Evolutionary conservation across 257 asterid genomes (phyloP).

Genomic region (Lycium ferocissimum): DNA sequence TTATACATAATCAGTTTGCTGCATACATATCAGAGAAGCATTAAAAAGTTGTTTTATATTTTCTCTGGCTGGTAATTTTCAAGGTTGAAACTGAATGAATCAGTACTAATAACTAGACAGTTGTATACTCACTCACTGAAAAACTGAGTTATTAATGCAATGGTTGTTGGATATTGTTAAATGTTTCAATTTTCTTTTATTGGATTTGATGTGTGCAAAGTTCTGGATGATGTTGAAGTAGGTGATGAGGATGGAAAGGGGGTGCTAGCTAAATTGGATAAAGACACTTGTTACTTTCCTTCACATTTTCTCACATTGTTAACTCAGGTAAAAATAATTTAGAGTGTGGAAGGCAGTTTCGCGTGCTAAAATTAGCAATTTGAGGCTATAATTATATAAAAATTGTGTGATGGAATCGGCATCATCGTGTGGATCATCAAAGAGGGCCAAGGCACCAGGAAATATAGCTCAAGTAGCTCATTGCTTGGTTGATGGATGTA

Average conservation of each 20-base stretch:
- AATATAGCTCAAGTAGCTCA: conserved; percentile 52
- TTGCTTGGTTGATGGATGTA: conserved; percentile 91
- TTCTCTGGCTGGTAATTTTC: too few relatives aligned
- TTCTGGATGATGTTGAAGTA: not conserved
- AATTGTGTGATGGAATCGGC: conserved; percentile 64
- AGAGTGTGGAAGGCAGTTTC: not conserved
- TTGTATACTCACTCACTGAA: not conserved
- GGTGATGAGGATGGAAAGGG: not conserved
- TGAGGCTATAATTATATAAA: not conserved
- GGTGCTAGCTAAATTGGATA: conserved; percentile 28
- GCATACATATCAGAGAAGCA: not conserved
- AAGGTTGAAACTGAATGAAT: too few relatives aligned
- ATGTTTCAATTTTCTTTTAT: not conserved
- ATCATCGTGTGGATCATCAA: conserved; percentile 62
- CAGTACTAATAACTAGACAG: too few relatives aligned
- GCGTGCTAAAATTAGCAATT: not conserved
- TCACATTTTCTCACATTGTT: conserved; percentile 28
- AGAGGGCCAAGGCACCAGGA: conserved; percentile 72
- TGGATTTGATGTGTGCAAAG: not conserved
- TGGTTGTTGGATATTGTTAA: not conserved
- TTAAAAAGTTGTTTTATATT: too few relatives aligned
- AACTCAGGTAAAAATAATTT: conserved; percentile 32
- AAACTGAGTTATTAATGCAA: not conserved
- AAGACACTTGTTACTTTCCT: not conserved
- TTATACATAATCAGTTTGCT: not conserved